These are phyloP conservation scores for Pseudoturritis turrita DNA, from an alignment of 345 rosid genomes.

Conservation along the genomic window DNA sequence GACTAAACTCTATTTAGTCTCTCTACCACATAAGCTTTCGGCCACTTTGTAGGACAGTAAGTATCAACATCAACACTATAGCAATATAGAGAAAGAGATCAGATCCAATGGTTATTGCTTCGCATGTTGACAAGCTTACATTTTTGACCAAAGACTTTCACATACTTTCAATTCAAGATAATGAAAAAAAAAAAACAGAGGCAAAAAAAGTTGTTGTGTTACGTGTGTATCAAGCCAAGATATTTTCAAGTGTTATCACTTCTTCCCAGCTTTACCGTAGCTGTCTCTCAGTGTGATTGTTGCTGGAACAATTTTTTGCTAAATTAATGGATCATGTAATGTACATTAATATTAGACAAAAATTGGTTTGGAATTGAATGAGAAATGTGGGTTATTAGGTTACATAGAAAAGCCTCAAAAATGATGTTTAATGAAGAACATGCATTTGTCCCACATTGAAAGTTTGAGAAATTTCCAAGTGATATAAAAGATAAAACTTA, in stretches of 20 bases:
- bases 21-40: too few species aligned
- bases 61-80: constrained; percentile 25
- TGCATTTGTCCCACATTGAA: too few species aligned
- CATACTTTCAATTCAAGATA: background rate
- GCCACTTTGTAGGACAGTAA: constrained; percentile 28
- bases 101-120: constrained; percentile 12
- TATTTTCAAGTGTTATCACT: too few species aligned
- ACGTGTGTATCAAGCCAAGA: background rate
- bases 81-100: constrained; percentile 1
- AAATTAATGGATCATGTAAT: too few species aligned
- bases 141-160: constrained; percentile 26
- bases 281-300: constrained; percentile 23
- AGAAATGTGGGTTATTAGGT: too few species aligned
- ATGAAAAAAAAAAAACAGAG: background rate
- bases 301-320: too few species aligned
- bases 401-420: too few species aligned
- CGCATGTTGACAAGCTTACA: constrained; percentile 4
- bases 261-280: constrained; percentile 33
- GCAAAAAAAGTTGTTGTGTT: background rate
- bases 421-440: too few species aligned
- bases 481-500: too few species aligned
- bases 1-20: constrained; percentile 65
- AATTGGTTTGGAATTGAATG: too few species aligned
- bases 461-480: too few species aligned
- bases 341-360: too few species aligned